Evolutionary conservation across 192 early-diverging fungal genomes (phyloP).

Genomic region (Rhizophagus prolifer): DNA sequence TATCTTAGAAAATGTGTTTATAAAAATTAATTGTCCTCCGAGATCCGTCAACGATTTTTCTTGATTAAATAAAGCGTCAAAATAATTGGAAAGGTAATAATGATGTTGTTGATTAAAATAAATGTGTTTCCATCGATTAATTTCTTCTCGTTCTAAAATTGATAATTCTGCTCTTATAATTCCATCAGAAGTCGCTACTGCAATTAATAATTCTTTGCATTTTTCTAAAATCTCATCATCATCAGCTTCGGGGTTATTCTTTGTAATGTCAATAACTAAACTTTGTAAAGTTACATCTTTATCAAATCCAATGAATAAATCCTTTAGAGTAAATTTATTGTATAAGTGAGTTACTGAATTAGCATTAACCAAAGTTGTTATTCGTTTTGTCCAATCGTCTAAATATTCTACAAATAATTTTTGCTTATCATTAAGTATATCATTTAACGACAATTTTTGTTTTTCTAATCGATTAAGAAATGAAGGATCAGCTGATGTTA

Average conservation of each 20-base stretch:
- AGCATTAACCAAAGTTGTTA: neutral
- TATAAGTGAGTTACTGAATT: neutral
- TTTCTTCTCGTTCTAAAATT: neutral
- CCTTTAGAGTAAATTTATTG: neutral
- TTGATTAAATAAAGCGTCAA: neutral
- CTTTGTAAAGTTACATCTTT: too few species aligned
- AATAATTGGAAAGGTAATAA: neutral
- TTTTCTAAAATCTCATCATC: constrained; percentile 13
- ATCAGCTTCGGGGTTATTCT: constrained; percentile 3
- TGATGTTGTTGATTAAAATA: constrained; percentile 12
- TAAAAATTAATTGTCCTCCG: neutral
- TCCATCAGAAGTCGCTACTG: constrained; percentile 21
- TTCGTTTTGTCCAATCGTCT: constrained; percentile 14
- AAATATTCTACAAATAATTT: neutral
- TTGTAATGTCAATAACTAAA: neutral
- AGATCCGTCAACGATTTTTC: too few species aligned
- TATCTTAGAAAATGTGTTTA: constrained; percentile 24
- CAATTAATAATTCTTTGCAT: constrained; percentile 25
- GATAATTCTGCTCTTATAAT: constrained; percentile 17
- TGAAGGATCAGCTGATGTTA: constrained; percentile 6
- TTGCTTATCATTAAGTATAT: constrained; percentile 1
- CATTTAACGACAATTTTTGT: constrained; percentile 15
- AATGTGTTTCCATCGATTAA: constrained; percentile 2
- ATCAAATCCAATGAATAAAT: too few species aligned
- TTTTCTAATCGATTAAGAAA: constrained; percentile 20